Evolutionary conservation across 2,329 filamentous ascomycete genomes (phyloP), one percentile per base, ranked within the genome.

Genomic region (Delphinella strobiligena): DNA sequence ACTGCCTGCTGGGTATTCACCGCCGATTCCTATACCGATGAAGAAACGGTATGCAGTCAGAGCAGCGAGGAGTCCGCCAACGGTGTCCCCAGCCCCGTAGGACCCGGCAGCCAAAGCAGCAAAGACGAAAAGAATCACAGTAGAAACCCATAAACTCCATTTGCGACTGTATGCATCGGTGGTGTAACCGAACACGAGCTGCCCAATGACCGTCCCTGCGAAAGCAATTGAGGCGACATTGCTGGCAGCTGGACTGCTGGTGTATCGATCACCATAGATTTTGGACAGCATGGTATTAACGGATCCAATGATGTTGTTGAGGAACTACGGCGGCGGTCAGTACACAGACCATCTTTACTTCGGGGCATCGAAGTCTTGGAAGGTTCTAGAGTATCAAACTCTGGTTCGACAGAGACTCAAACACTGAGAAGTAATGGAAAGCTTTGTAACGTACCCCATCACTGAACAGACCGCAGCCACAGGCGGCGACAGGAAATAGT

Each of bases 221-320:
- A 93, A 93, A 4, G 84, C 81, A 51, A 93, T 91, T 44, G 80
- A 79, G 17, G 78, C 71, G 41, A 94, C 80, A 51, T 91, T 86
- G 51, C 74, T 74, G 47, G 78, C 75, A 2, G 85, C 88, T 45
- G 79, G 15, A 1, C 37, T 89, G 2, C 66, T 63, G n/a, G 58
- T 68, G 61, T 87, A 95, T n/a, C 72, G 60, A 1, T 69, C 61
- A 31, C 72, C 72, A 54, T 94, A 94, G 50, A 93, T 70, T 1
- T 58, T 61, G 15, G 57, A 60, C 5, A 94, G 72, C 43, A 87
- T 76, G 1, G 86, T 93, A 51, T 80, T 83, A 42, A 94, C 87
- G 3, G 82, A 83, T 4, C 88, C 86, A 50, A 94, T 94, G 47
- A 93, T 81, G 53, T 84, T 86, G 62, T 93, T 93, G n/a, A n/a